Conservation (phyloP, 805 yeast species). For the Debaryomyces prosopidis region DNA sequence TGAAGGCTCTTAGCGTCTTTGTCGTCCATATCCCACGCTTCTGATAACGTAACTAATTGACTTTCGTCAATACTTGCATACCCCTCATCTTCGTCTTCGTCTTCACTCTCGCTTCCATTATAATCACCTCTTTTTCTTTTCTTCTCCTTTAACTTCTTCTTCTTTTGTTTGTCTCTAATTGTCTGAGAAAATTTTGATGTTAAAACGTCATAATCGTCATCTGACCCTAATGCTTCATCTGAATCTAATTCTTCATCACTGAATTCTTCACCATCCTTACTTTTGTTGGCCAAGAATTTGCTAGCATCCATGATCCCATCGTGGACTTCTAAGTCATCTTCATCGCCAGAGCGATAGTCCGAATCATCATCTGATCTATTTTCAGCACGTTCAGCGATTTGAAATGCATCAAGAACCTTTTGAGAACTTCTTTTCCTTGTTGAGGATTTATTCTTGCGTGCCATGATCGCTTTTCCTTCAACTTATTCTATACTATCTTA, state of each 20-base stretch:
- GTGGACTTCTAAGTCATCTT: constrained; percentile 25
- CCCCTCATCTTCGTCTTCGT: constrained; percentile 52
- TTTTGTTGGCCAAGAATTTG: constrained; percentile 31
- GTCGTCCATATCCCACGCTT: constrained; percentile 85
- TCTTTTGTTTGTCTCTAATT: constrained; percentile 54
- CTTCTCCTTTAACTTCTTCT: constrained; percentile 29
- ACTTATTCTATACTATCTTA: too few relatives aligned
- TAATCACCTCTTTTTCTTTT: constrained; percentile 25
- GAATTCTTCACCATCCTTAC: constrained; percentile 29
- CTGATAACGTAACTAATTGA: constrained; percentile 76
- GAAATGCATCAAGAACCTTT: constrained; percentile 45
- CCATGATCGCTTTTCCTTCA: constrained; percentile 11
- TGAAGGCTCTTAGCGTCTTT: constrained; percentile 35
- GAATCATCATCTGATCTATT: constrained; percentile 19
- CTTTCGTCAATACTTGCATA: constrained; percentile 76
- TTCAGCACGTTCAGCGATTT: constrained; percentile 43
- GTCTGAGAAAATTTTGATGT: constrained; percentile 71
- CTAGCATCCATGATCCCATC: constrained; percentile 46
- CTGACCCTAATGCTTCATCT: constrained; percentile 87
- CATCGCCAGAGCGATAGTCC: constrained; percentile 17
- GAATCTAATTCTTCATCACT: constrained; percentile 75
- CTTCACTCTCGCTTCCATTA: constrained; percentile 35
- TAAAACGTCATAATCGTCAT: constrained; percentile 63
- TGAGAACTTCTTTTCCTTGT: constrained; percentile 34
- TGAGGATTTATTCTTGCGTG: constrained; percentile 15